Evolutionary conservation across 2,329 filamentous ascomycete species (phyloP).

Genomic region (Calycina herbarum): DNA sequence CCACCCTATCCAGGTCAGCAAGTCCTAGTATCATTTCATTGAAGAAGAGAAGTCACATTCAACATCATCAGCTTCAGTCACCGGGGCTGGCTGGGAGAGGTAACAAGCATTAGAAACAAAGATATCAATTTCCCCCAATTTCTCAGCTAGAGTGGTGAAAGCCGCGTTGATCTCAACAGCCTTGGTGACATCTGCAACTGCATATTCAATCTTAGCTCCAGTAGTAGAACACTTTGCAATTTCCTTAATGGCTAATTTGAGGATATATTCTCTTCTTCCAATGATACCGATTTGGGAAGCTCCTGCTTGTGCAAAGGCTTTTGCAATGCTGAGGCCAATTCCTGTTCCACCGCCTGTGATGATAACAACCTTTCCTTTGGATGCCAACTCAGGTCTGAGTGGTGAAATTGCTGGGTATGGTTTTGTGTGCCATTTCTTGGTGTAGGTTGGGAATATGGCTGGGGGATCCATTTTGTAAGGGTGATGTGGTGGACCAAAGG

Average conservation of each 20-base stretch:
- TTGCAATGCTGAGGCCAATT: conserved; percentile 46
- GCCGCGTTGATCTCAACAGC: conserved; percentile 37
- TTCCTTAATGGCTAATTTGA: conserved; percentile 23
- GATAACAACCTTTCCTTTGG: conserved; percentile 42
- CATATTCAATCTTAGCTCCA: conserved; percentile 38
- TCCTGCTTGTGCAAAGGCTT: conserved; percentile 45
- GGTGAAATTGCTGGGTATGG: conserved; percentile 43
- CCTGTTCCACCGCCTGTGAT: conserved; percentile 48
- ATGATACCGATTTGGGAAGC: conserved; percentile 46
- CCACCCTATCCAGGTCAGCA: conserved; percentile 5
- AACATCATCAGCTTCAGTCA: conserved; percentile 35
- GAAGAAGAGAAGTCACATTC: conserved; percentile 28
- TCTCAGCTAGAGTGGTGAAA: conserved; percentile 36
- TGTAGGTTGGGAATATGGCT: conserved; percentile 21
- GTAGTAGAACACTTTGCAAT: conserved; percentile 41
- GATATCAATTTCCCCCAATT: conserved; percentile 40
- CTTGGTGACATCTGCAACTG: conserved; percentile 38
- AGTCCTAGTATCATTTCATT: no score
- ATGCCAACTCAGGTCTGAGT: conserved; percentile 42
- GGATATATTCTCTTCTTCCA: conserved; percentile 42
- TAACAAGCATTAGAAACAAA: conserved; percentile 43
- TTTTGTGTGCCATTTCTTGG: conserved; percentile 40
- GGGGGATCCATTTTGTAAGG: not conserved
- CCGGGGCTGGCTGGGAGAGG: conserved; percentile 33
- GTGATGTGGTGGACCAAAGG: no score